Evolutionary conservation across 768 basidiomycete species (phyloP).

Genomic region (Podaxis mareebaensis): DNA sequence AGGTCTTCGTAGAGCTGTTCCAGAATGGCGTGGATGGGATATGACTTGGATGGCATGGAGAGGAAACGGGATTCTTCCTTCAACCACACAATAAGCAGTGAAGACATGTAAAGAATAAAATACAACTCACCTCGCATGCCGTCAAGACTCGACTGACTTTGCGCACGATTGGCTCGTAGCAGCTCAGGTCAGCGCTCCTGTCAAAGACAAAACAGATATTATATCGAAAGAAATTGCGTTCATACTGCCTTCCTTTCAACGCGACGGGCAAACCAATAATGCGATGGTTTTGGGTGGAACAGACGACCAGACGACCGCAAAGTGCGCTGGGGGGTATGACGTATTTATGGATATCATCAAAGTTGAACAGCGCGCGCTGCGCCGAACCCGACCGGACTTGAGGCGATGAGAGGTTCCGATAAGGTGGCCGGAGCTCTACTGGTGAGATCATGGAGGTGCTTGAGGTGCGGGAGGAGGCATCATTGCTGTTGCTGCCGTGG

Average conservation of each 20-base stretch:
- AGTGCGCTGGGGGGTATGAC: constrained; percentile 87
- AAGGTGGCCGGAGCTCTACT: constrained; percentile 40
- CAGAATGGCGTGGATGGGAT: constrained; percentile 76
- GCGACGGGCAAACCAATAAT: constrained; percentile 92
- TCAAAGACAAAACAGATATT: constrained; percentile 98
- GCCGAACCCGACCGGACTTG: constrained; percentile 52
- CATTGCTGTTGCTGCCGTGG: constrained; percentile 24
- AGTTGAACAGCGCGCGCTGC: constrained; percentile 72
- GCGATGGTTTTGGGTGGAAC: constrained; percentile 77
- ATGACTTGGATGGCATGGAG: constrained; percentile 67
- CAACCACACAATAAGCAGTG: constrained; percentile 1
- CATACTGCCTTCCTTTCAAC: constrained; percentile 66
- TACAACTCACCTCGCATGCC: constrained; percentile 75
- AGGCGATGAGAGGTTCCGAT: constrained; percentile 40
- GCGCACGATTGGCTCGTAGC: constrained; percentile 93
- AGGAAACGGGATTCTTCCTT: constrained; percentile 91
- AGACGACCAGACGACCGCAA: constrained; percentile 87
- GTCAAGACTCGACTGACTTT: constrained; percentile 91
- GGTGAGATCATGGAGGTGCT: constrained; percentile 53
- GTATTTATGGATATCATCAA: constrained; percentile 90
- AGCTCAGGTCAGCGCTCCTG: constrained; percentile 85
- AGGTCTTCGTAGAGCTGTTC: constrained; percentile 97
- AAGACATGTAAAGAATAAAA: constrained; percentile 9
- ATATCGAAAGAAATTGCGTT: constrained; percentile 87
- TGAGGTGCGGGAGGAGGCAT: constrained; percentile 48